Conservation (phyloP, 2,329 filamentous ascomycete species). For the Botrytis fabae region DNA sequence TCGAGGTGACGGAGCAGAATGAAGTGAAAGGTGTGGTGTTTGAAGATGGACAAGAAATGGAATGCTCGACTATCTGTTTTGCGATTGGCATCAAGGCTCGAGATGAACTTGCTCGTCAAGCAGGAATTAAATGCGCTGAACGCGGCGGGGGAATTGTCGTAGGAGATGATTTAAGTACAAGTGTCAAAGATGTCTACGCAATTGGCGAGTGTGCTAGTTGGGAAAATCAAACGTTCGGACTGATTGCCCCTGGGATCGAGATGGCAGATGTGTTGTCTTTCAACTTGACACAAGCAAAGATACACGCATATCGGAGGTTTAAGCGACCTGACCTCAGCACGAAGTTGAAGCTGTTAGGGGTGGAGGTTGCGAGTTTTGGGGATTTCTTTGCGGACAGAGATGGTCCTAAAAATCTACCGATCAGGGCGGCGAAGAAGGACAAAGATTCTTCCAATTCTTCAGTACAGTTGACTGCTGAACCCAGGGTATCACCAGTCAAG, state of each 20-base stretch:
- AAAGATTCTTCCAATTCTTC: constrained; percentile 44
- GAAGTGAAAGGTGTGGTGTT: constrained; percentile 73
- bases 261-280: constrained; percentile 92
- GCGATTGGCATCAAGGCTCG: constrained; percentile 82
- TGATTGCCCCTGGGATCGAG: constrained; percentile 87
- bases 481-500: constrained; percentile 66
- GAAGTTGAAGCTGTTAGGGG: constrained; percentile 84
- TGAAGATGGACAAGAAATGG: constrained; percentile 75
- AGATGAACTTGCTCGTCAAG: constrained; percentile 70
- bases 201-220: constrained; percentile 91
- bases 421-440: constrained; percentile 51
- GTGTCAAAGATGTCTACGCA: constrained; percentile 72
- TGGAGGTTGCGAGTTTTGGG: constrained; percentile 90
- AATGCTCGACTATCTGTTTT: constrained; percentile 82
- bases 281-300: constrained; percentile 81
- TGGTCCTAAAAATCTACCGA: constrained; percentile 73
- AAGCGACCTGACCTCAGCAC: constrained; percentile 86
- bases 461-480: constrained; percentile 55
- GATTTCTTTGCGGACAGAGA: constrained; percentile 91
- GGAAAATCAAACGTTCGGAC: constrained; percentile 81
- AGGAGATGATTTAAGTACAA: constrained; percentile 65
- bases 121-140: constrained; percentile 71
- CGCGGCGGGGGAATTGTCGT: constrained; percentile 72
- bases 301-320: constrained; percentile 68
- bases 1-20: constrained; percentile 67